phyloP scores from a whole-genome alignment of 2,329 filamentous ascomycete species.

The Huntiella bhutanensis region DNA sequence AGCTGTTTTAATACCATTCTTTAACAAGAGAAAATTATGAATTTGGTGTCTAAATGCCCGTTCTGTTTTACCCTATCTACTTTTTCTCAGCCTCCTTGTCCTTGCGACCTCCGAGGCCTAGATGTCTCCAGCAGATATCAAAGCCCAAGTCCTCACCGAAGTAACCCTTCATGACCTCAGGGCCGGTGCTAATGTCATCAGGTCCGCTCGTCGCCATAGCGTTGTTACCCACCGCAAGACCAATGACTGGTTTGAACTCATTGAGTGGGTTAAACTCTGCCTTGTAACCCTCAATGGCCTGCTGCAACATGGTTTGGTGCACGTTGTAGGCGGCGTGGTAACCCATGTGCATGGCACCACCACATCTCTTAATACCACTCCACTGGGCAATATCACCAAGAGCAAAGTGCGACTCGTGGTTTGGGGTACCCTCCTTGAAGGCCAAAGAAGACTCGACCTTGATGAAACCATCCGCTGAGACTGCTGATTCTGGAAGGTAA shows the following conservation, averaged over 20 bases:
- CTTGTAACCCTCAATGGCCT: constrained; percentile 19
- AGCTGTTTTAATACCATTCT: neutral
- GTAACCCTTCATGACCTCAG: constrained; percentile 41
- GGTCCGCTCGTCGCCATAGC: constrained; percentile 43
- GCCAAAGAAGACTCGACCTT: constrained; percentile 31
- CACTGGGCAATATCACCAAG: constrained; percentile 51
- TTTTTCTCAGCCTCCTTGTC: constrained; percentile 2
- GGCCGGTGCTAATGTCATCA: constrained; percentile 37
- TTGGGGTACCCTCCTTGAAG: constrained; percentile 34
- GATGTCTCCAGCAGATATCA: constrained; percentile 36
- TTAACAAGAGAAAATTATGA: neutral
- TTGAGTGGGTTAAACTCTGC: constrained; percentile 31
- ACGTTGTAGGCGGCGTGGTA: constrained; percentile 47
- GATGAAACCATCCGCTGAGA: constrained; percentile 48
- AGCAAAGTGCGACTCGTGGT: constrained; percentile 44
- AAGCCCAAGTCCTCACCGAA: constrained; percentile 53
- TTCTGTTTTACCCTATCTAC: neutral
- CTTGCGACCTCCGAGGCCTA: constrained; percentile 24
- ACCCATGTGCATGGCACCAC: constrained; percentile 57
- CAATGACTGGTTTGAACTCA: constrained; percentile 46
- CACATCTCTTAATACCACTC: constrained; percentile 65
- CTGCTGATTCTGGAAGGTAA: constrained; percentile 37
- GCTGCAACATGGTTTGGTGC: constrained; percentile 38
- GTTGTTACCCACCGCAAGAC: constrained; percentile 50
- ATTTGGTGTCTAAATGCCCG: neutral